These are phyloP conservation scores for Tulasnella sp. DNA, from an alignment of 768 basidiomycete genomes.

Conservation along the genomic window DNA sequence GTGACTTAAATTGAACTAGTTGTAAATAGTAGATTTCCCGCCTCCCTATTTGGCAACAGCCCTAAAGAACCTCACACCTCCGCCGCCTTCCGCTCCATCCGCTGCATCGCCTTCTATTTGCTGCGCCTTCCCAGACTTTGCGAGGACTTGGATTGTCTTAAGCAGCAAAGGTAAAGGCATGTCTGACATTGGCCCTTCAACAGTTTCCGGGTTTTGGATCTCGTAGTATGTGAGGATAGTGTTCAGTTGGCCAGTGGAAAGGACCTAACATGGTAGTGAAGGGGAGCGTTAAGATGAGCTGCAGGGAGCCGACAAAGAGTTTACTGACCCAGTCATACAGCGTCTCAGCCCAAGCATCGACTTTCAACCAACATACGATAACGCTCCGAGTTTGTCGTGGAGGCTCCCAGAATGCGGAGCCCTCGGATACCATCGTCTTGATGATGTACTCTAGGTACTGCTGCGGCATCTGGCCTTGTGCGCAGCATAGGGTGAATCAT, in stretches of 20 bases:
- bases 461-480: slow-evolving; percentile 62
- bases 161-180: slow-evolving; percentile 72
- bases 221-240: slow-evolving; percentile 88
- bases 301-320: background rate
- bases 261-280: slow-evolving; percentile 53
- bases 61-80: slow-evolving; percentile 74
- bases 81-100: slow-evolving; percentile 54
- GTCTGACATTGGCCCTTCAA: slow-evolving; percentile 68
- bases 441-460: slow-evolving; percentile 63
- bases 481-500: background rate
- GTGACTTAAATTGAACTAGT: background rate
- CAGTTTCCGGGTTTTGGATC: slow-evolving; percentile 68
- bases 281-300: background rate
- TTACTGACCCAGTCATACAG: slow-evolving; percentile 73
- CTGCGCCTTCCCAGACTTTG: slow-evolving; percentile 72
- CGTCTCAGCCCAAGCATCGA: slow-evolving; percentile 86
- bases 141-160: slow-evolving; percentile 66
- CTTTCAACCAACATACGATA: slow-evolving; percentile 73
- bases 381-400: slow-evolving; percentile 70
- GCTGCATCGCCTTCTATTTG: slow-evolving; percentile 64
- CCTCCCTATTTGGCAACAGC: slow-evolving; percentile 18
- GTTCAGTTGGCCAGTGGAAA: slow-evolving; percentile 74
- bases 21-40: background rate
- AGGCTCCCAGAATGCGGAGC: slow-evolving; percentile 75
- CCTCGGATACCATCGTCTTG: slow-evolving; percentile 62